Evolutionary conservation across 202 grass and related monocot genomes (phyloP), one percentile per base, ranked within the genome.

Genomic region (Digitaria exilis): DNA sequence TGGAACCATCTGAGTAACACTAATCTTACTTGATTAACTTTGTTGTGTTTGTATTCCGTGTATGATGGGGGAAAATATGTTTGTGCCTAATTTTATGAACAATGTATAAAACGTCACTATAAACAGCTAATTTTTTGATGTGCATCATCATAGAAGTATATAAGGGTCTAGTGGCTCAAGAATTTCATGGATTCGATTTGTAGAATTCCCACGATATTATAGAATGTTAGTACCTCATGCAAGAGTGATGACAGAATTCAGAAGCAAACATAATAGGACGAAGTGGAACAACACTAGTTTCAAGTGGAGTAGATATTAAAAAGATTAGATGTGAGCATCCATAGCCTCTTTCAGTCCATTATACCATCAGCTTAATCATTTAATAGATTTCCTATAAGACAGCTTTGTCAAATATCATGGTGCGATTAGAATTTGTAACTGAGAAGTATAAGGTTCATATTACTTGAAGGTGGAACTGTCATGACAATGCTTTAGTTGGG

Each of bases 21-120:
- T 50, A 62, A 62, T 78, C 29, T 24, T n/a, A 2, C 75, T 87
- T 69, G 18, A 25, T 81, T 41, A 58, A 51, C 18, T 54, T 84
- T 49, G 10, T 42, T 65, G 18, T 69, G 22, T 58, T 70, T 39
- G 11, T 65, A 49, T 41, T 44, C n/a, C 13, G 2, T 66, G 5
- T 57, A 49, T 61, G 26, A 46, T n/a, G 29, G 42, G 24, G 34
- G 32, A 17, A 37, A 45, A 11, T 31, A 10, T 19, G 17, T 31
- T 31, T 37, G 7, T 41, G 6, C 58, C 1, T 65, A 71, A 21
- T 73, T 73, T 71, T 29, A 35, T 35, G 14, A 52, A 66, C 14
- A 30, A 37, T 66, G 29, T 8, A 79, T n/a, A 79, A 54, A 37
- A 25, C 26, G 46, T 18, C 2, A 15, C 62, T 46, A 65, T 14